Evolutionary conservation across 78 protist species (phyloP), one percentile per base, ranked within the genome.

Genomic region (Dictyostelium citrinum): DNA sequence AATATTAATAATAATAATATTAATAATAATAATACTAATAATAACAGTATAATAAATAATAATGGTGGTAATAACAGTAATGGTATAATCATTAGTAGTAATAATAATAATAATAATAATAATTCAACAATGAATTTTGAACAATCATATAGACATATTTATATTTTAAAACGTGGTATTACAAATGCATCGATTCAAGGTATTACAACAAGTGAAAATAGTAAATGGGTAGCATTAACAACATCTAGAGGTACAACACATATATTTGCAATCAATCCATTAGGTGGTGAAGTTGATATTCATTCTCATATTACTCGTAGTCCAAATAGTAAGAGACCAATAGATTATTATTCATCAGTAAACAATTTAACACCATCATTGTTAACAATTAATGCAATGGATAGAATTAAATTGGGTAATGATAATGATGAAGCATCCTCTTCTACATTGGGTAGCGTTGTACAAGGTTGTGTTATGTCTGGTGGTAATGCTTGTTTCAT

Each of bases 121-220:
- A 29, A 20, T 24, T 11, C 31, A 11, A 61, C 33, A 24, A 24
- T 11, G 11, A 24, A 64, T 64, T 27, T 11, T 64, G 35, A 27
- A 27, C 81, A 84, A 20, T 49, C 82, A 74, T 78, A 37, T 67
- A 76, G 93, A 88, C 93, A 88, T 22, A 76, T 88, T 39, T 88
- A 88, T 88, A 72, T 88, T n/a, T 78, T 88, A 68, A 88, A 88
- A 78, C 81, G 93, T 77, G 93, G 93, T 60, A 88, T 88, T 35
- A 88, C 93, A 22, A 88, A 88, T 78, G 93, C 93, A 9, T 88
- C 93, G 17, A 78, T 88, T 68, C 93, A 88, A 88, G 85, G 93
- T 41, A 76, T 88, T 11, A n/a, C 58, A 45, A 49, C 81, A 5
- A 88, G 71, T 78, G 93, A 88, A 64, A 88, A 77, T n/a, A 61